phyloP scores from a whole-genome alignment of 352 stramenopile genomes.

The Plasmopara halstedii region DNA sequence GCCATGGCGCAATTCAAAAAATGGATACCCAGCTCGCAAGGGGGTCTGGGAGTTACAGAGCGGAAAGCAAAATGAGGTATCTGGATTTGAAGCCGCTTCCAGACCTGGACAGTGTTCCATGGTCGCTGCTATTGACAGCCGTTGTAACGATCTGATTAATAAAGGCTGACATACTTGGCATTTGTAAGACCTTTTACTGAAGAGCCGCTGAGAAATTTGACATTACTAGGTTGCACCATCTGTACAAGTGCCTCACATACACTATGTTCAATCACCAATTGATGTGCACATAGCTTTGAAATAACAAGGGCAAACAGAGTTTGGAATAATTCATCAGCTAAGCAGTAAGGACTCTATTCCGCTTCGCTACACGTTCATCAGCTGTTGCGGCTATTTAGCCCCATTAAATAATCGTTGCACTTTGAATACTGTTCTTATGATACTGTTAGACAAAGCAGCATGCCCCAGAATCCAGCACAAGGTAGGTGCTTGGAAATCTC shows the following conservation, averaged over 20 bases:
- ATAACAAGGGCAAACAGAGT: conserved; percentile 1
- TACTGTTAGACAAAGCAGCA: no score
- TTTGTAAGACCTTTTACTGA: conserved; percentile 8
- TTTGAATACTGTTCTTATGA: no score
- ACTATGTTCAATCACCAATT: conserved; percentile 3
- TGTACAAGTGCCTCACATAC: conserved; percentile 10
- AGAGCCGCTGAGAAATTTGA: conserved; percentile 7
- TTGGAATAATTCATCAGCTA: no score
- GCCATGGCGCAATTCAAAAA: conserved; percentile 7
- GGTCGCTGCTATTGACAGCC: conserved; percentile 12
- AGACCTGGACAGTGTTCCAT: conserved; percentile 8
- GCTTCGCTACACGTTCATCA: no score
- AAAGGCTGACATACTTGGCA: not conserved
- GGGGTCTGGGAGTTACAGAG: conserved; percentile 19
- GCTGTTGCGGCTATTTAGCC: no score
- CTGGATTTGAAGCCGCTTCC: no score
- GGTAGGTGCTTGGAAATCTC: no score
- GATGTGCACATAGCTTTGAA: conserved; percentile 12
- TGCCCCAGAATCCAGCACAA: no score
- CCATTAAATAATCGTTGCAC: no score
- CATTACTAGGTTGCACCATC: conserved; percentile 1
- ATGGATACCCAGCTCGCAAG: not conserved
- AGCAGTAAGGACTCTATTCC: no score
- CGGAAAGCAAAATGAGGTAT: conserved; percentile 20
- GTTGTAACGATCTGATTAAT: conserved; percentile 12